These are phyloP conservation scores for Phaeosphaeriaceae sp. DNA, from an alignment of 2,329 filamentous ascomycete species.

Conservation along the genomic window DNA sequence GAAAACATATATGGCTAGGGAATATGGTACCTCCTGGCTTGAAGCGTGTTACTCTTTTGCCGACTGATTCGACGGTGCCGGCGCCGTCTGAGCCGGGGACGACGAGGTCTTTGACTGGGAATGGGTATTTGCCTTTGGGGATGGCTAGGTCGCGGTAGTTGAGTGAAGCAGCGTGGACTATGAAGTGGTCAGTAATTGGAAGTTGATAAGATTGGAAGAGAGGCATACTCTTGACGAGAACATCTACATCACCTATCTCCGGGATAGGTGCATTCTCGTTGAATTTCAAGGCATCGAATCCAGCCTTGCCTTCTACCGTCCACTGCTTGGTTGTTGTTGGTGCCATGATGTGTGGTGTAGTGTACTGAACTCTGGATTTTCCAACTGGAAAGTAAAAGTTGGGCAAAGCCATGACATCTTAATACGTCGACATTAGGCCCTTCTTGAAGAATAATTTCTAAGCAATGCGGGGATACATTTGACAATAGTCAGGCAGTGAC, in stretches of 20 bases:
- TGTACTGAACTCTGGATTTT: not conserved
- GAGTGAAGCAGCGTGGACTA: conserved; percentile 56
- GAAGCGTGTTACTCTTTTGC: conserved; percentile 63
- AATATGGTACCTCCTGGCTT: conserved; percentile 52
- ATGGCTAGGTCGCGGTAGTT: conserved; percentile 60
- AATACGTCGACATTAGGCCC: conserved; percentile 1
- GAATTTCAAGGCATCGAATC: conserved; percentile 67
- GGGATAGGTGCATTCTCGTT: conserved; percentile 62
- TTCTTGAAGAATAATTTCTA: conserved; percentile 13
- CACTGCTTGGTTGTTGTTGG: conserved; percentile 62
- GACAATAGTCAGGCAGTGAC: conserved; percentile 23
- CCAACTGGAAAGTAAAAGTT: not conserved
- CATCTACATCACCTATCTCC: conserved; percentile 70
- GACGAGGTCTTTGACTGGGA: conserved; percentile 49
- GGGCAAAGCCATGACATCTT: not conserved
- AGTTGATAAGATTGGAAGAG: not conserved
- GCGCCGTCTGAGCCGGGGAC: conserved; percentile 60
- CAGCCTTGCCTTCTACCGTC: conserved; percentile 60
- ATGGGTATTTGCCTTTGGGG: conserved; percentile 55
- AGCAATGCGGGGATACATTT: conserved; percentile 4
- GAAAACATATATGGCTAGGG: not conserved
- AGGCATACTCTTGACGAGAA: conserved; percentile 67
- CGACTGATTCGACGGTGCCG: conserved; percentile 60
- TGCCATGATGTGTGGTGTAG: conserved; percentile 36
- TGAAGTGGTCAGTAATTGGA: conserved; percentile 5